Base-by-base conservation (phyloP, 2,329 filamentous ascomycete species). In the Dendrostoma leiphaemia region DNA sequence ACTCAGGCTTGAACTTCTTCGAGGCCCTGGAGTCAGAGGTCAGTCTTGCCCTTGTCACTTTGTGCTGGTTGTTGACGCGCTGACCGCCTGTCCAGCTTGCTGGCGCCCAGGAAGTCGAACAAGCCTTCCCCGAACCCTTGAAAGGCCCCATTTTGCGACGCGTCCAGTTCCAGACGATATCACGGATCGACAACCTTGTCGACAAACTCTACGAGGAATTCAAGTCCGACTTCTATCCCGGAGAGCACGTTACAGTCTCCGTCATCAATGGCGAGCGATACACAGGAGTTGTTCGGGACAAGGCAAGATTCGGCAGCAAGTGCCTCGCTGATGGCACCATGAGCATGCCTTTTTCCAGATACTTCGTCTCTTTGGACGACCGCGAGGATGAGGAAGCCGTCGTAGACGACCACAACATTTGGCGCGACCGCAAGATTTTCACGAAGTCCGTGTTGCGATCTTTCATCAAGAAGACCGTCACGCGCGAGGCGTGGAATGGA, bases 381-480 rank as follows among this genome's bases (percentile, higher is more conserved):
- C 78, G 81, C 34, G 80, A 81, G 1, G 82, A 83, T 45, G 81
- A 90, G 60, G 91, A 95, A 69, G 87, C 86, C 10, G 76, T 90
- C n/a, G 80, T 94, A 17, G 88, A 92, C 62, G 88, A 91, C 69
- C 78, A 88, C 47, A 88, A 96, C 65, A 86, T 97, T 53, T 87
- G 83, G 59, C 88, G 94, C 59, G 92, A 97, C 67, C 85, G 91
- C 49, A 96, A 93, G 64, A 82, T 90, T 44, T 99, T 97, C 67
- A 97, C 93, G 26, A 97, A 99, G 72, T 86, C 92, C 46, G 92
- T 97, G 69, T 78, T 99, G 37, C 86, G 93, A 31, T 91, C 91
- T 6, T 99, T 97, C 61, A 90, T 99, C 60, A 96, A 96, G 68
- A 92, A 95, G 70, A 94, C 91, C 0, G 88, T 97, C n/a, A 88